These are phyloP conservation scores for Dentipellis sp. DNA, from an alignment of 768 basidiomycete genomes.

Conservation along the genomic window DNA sequence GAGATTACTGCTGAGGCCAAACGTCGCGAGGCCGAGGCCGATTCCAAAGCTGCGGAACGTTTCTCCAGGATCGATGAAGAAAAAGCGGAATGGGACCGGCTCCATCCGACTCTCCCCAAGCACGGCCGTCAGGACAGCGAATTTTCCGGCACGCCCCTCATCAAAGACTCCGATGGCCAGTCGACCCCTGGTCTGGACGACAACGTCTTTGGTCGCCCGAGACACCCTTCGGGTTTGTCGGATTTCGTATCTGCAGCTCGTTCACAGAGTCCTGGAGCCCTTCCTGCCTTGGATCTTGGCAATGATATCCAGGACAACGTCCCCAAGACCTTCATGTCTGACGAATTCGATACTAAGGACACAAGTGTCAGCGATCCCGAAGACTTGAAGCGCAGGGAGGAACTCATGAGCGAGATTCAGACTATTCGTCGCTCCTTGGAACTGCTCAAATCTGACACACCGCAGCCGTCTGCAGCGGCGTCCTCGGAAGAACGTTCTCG, in stretches of 20 bases:
- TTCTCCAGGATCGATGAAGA: constrained; percentile 60
- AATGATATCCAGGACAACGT: constrained; percentile 67
- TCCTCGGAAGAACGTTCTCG: constrained; percentile 39
- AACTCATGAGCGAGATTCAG: constrained; percentile 68
- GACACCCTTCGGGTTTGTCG: constrained; percentile 59
- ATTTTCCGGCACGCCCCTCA: constrained; percentile 52
- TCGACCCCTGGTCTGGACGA: constrained; percentile 38
- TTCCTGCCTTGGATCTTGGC: constrained; percentile 72
- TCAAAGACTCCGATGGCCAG: constrained; percentile 40
- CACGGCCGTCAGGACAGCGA: constrained; percentile 58
- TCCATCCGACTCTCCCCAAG: constrained; percentile 58
- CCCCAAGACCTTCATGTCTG: constrained; percentile 54
- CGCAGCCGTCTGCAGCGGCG: constrained; percentile 33
- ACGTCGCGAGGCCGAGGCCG: constrained; percentile 66
- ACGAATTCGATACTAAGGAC: constrained; percentile 22
- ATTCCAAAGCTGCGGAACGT: constrained; percentile 60
- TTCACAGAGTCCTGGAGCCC: constrained; percentile 41
- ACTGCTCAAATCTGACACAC: constrained; percentile 60
- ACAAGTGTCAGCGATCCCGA: constrained; percentile 24
- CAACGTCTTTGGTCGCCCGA: constrained; percentile 45
- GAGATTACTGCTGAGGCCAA: constrained; percentile 73
- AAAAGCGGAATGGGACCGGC: constrained; percentile 78
- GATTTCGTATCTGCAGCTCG: constrained; percentile 62
- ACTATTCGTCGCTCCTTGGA: constrained; percentile 76
- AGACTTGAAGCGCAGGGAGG: constrained; percentile 59